Evolutionary conservation across 805 yeast species (phyloP).

Genomic region (Yueomyces sinensis): DNA sequence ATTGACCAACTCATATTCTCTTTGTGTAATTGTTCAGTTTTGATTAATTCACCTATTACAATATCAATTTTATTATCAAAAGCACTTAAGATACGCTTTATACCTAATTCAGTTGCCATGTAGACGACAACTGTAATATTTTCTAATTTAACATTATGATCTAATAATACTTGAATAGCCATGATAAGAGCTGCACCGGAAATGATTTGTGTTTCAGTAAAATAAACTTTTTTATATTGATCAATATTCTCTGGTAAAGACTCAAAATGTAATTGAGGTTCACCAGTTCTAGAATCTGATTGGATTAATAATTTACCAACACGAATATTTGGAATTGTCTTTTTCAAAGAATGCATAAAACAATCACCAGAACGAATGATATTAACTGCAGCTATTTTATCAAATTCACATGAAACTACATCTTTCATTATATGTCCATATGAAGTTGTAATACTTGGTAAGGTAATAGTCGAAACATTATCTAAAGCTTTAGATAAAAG

Average conservation of each 20-base stretch:
- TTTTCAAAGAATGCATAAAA: constrained; percentile 65
- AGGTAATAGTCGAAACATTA: constrained; percentile 28
- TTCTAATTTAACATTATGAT: constrained; percentile 53
- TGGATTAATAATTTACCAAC: constrained; percentile 81
- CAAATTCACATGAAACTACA: constrained; percentile 22
- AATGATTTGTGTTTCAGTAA: constrained; percentile 78
- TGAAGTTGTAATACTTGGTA: constrained; percentile 31
- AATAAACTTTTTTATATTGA: constrained; percentile 33
- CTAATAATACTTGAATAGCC: constrained; percentile 82
- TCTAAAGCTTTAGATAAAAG: constrained; percentile 61
- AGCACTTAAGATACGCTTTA: constrained; percentile 59
- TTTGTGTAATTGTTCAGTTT: constrained; percentile 31
- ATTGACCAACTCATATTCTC: constrained; percentile 42
- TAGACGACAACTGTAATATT: constrained; percentile 60
- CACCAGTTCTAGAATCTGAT: constrained; percentile 81
- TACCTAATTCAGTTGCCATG: constrained; percentile 66
- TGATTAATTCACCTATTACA: constrained; percentile 55
- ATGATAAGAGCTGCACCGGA: constrained; percentile 91
- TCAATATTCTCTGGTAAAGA: constrained; percentile 40
- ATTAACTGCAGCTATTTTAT: constrained; percentile 56
- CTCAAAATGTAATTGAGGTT: constrained; percentile 83
- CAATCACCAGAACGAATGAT: constrained; percentile 89
- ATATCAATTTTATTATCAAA: constrained; percentile 51
- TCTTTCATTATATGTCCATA: constrained; percentile 18
- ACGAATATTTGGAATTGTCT: constrained; percentile 62